Base-by-base conservation (phyloP, 129 eudicot genomes). In the Flaveria robusta region DNA sequence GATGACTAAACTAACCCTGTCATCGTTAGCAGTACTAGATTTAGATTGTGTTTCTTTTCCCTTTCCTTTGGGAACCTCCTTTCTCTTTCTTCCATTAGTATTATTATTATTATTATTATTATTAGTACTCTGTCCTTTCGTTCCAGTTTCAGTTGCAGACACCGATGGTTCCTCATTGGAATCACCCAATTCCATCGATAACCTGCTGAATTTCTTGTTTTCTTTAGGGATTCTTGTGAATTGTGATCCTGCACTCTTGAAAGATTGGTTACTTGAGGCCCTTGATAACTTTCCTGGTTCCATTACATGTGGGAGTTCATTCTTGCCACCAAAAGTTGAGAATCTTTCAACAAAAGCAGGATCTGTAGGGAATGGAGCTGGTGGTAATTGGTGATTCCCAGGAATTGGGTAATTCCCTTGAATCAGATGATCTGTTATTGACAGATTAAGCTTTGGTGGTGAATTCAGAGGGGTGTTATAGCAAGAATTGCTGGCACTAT, bases 381-480 rank as follows among this genome's bases (percentile, higher is more conserved):
- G 16, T 22, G 34, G 27, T 22, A 56, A 22, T 71, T 51, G 72
- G 58, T 19, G 83, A 22, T 83, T 82, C 4, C 70, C 85, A 9
- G 6, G 34, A 14, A 34, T 34, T 34, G 16, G 64, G 11, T 56
- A 56, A 56, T 56, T 20, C 15, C 29, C 64, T 22, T 22, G 64
- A 56, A 56, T 56, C 64, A 20, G 29, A 9, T 56, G 64, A 56
- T 56, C 64, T 81, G 70, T 74, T 50, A 77, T 82, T 12, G 90
- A 80, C n/a, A 87, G 76, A 26, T 88, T 88, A 60, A 84, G 76
- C 77, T 86, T 90, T 46, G 92, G 91, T 22, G 98, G 96, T 49
- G 98, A 92, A 76, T 88, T 92, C 54, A 88, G 54, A 24, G 96
- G 98, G 34, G 98, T 92, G 43, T 79, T 86, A 64, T 90, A 88